Evolutionary conservation across 495 filamentous ascomycete species (phyloP).

Genomic region (Neurospora terricola): DNA sequence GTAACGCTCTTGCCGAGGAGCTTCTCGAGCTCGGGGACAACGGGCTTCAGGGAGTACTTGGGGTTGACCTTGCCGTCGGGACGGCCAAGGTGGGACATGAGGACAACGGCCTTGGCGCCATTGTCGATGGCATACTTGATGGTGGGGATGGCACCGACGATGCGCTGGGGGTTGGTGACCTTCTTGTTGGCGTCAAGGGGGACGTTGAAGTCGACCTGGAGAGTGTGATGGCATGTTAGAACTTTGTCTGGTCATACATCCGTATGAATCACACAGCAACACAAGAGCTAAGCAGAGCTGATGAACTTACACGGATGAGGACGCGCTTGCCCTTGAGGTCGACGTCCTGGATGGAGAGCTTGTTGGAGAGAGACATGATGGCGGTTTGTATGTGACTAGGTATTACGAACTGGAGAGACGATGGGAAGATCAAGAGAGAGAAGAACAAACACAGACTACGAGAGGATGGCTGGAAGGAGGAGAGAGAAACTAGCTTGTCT

Average conservation of each 20-base stretch:
- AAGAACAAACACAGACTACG: neutral
- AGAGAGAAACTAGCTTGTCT: neutral
- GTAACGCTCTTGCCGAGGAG: conserved; percentile 72
- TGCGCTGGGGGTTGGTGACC: conserved; percentile 97
- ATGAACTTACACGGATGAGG: conserved; percentile 74
- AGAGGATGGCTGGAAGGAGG: neutral
- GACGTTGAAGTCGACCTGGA: conserved; percentile 98
- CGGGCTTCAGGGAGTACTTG: conserved; percentile 92
- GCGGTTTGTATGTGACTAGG: neutral
- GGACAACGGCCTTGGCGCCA: conserved; percentile 86
- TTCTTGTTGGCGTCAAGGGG: conserved; percentile 84
- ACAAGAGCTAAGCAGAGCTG: neutral
- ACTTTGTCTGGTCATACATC: neutral
- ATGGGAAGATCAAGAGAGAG: neutral
- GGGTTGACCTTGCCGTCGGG: conserved; percentile 80
- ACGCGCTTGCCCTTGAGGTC: conserved; percentile 98
- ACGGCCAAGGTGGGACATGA: conserved; percentile 98
- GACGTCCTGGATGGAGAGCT: conserved; percentile 90
- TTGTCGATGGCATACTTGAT: conserved; percentile 96
- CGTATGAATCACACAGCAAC: neutral
- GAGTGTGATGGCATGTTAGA: conserved; percentile 8
- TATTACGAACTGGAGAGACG: neutral
- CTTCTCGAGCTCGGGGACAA: conserved; percentile 86
- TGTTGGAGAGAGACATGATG: conserved; percentile 96
- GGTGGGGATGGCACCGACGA: conserved; percentile 91